Evolutionary conservation across 129 eudicot species (phyloP), one percentile per base, ranked within the genome.

Genomic region (Apium graveolens): DNA sequence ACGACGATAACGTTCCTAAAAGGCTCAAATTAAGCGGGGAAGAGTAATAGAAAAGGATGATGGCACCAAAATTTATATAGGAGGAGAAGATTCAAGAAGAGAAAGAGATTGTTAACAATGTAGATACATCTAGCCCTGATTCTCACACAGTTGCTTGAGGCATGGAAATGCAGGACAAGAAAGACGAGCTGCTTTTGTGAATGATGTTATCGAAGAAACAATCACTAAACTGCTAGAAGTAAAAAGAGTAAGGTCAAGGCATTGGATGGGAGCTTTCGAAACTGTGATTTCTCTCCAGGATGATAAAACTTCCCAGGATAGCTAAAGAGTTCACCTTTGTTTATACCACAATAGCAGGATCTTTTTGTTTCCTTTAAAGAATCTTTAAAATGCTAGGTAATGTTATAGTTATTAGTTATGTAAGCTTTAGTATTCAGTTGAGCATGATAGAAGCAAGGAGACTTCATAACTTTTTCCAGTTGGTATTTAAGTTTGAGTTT

Each of bases 181-280:
- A 86, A 88, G 92, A 87, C 83, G 96, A 76, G 29, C 90, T 80
- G 73, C 94, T 88, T 80, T 83, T 92, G 82, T 81, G 10, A 95
- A 95, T 73, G 87, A 84, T 42, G 90, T 95, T 18, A 92, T 92
- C 41, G 96, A 94, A 86, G 97, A 94, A 80, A 90, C 97, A 6
- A 96, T 96, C 41, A 95, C 91, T 78, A 92, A 92, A 82, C 99
- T 62, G 92, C 81, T 24, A 87, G 76, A 76, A 87, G 77, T 83
- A 90, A 86, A 92, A 95, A 92, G 84, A 92, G 92, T 34, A 92
- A 91, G 86, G 97, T 95, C 13, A 91, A 86, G 86, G 97, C 97
- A 18, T 87, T 95, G 91, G 99, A n/a, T 95, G 84, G 99, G 99
- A 55, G 99, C 99, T 84, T 95, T 95, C 51, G 99, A 95, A 83